Evolutionary conservation across 805 yeast genomes (phyloP).

Genomic region (Candida insectalens): DNA sequence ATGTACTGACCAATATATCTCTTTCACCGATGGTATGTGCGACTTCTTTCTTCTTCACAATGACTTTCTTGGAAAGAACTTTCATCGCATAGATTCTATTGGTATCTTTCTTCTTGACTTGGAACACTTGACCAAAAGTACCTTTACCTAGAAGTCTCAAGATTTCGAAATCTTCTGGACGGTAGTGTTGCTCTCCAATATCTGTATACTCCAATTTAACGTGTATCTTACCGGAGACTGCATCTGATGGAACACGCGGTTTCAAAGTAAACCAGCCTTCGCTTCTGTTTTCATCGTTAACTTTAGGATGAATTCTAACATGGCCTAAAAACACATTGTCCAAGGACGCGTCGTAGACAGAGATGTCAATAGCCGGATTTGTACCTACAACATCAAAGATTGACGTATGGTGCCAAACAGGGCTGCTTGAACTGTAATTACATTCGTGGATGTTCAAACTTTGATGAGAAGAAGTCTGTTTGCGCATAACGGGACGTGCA

Average conservation of each 20-base stretch:
- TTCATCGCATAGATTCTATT: conserved; percentile 95
- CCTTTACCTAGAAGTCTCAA: conserved; percentile 89
- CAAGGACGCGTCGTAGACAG: conserved; percentile 79
- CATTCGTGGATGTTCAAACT: conserved; percentile 13
- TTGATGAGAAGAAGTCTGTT: conserved; percentile 19
- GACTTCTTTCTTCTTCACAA: conserved; percentile 93
- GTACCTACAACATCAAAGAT: conserved; percentile 85
- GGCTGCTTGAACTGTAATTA: conserved; percentile 39
- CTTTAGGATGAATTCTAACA: conserved; percentile 59
- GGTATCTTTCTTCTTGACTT: conserved; percentile 86
- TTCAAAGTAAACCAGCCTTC: conserved; percentile 70
- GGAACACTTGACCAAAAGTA: conserved; percentile 96
- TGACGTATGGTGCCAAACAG: conserved; percentile 89
- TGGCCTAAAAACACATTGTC: conserved; percentile 86
- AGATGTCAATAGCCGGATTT: conserved; percentile 68
- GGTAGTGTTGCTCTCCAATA: conserved; percentile 66
- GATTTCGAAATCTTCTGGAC: conserved; percentile 92
- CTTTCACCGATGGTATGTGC: conserved; percentile 98
- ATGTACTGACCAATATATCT: conserved; percentile 86
- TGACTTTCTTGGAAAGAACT: conserved; percentile 86
- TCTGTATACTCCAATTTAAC: conserved; percentile 66
- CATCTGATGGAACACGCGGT: conserved; percentile 67
- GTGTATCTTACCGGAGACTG: conserved; percentile 68
- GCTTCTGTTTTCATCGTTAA: conserved; percentile 31
- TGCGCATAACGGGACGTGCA: conserved; percentile 16